phyloP scores from a whole-genome alignment of 768 basidiomycete species.

The Lactarius hengduanensis region DNA sequence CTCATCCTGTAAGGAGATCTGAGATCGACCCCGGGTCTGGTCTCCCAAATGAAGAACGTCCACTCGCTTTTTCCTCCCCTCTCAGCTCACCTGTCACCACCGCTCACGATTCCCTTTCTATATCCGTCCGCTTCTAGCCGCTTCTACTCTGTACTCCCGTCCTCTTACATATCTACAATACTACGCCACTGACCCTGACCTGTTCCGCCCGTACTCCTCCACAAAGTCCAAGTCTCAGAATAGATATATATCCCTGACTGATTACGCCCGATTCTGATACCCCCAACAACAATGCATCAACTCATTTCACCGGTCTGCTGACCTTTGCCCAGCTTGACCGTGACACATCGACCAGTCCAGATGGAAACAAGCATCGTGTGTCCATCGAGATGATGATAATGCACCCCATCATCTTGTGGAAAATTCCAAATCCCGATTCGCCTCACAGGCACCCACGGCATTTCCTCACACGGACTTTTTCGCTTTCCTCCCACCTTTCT shows the following conservation, averaged over 20 bases:
- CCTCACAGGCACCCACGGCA: constrained; percentile 24
- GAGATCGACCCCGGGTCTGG: constrained; percentile 29
- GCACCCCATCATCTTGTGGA: constrained; percentile 15
- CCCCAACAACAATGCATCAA: neutral
- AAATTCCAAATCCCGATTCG: constrained; percentile 25
- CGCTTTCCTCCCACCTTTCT: neutral
- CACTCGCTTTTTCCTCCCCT: constrained; percentile 27
- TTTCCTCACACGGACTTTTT: constrained; percentile 13
- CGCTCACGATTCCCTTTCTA: constrained; percentile 23
- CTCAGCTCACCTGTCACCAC: constrained; percentile 22
- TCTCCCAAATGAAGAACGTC: constrained; percentile 30
- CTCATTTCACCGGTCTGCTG: constrained; percentile 14
- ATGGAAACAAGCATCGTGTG: constrained; percentile 7
- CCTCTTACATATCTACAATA: constrained; percentile 9
- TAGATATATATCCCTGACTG: constrained; percentile 1
- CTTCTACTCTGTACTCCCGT: constrained; percentile 9
- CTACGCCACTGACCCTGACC: constrained; percentile 2
- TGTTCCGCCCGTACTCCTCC: neutral
- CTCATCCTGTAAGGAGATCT: constrained; percentile 31
- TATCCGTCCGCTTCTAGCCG: constrained; percentile 26
- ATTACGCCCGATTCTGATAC: constrained; percentile 7
- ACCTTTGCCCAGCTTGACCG: constrained; percentile 1
- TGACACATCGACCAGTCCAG: constrained; percentile 8
- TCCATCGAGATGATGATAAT: constrained; percentile 11
- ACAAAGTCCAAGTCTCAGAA: constrained; percentile 4